Evolutionary conservation across 1,284 basidiomycete genomes (phyloP).

Genomic region (Fomitopsis betulina): DNA sequence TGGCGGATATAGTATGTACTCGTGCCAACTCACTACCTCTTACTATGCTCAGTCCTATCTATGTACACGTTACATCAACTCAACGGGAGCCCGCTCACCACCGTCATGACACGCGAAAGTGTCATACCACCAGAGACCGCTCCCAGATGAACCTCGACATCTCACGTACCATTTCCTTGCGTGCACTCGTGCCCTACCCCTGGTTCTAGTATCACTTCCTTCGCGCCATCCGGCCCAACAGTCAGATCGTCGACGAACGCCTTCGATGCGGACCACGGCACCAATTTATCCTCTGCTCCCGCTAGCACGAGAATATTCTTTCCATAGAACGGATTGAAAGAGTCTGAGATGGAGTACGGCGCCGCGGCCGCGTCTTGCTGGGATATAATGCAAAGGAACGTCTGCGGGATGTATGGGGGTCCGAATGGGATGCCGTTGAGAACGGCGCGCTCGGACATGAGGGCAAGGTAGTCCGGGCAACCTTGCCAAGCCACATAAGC

Average conservation of each 20-base stretch:
- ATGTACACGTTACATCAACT: too few species aligned
- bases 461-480: constrained; percentile 68
- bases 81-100: too few species aligned
- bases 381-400: constrained; percentile 44
- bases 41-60: too few species aligned
- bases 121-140: constrained; percentile 12
- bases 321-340: constrained; percentile 54
- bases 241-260: constrained; percentile 47
- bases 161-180: constrained; percentile 41
- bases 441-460: constrained; percentile 61
- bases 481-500: constrained; percentile 5
- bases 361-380: constrained; percentile 39
- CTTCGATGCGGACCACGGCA: constrained; percentile 50
- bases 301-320: constrained; percentile 71
- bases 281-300: constrained; percentile 51
- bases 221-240: constrained; percentile 44
- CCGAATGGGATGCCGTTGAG: constrained; percentile 37
- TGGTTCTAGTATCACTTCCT: constrained; percentile 43
- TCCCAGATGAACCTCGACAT: constrained; percentile 40
- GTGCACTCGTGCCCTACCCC: constrained; percentile 52
- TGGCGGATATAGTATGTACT: too few species aligned
- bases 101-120: too few species aligned
- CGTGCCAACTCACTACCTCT: too few species aligned
- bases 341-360: constrained; percentile 32
- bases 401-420: constrained; percentile 56